phyloP scores from a whole-genome alignment of 2,329 filamentous ascomycete species.

The Colletotrichum aenigma region DNA sequence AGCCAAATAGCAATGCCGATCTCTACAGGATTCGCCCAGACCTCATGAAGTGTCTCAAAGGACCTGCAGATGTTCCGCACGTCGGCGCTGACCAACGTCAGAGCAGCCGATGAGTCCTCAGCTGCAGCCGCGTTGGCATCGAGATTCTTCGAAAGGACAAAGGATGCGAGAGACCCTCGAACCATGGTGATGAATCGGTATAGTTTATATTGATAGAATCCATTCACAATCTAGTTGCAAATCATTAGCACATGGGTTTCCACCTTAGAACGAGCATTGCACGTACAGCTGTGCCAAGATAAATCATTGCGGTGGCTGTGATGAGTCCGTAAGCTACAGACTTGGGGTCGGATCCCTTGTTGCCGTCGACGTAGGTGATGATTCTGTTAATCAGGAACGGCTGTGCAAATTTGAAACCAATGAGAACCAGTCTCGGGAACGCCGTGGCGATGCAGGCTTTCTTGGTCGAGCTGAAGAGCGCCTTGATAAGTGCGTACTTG shows the following conservation, averaged over 20 bases:
- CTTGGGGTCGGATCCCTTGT: conserved; percentile 3
- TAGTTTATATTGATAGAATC: conserved; percentile 36
- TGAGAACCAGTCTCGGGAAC: conserved; percentile 28
- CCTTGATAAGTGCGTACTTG: conserved; percentile 27
- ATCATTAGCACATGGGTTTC: background rate
- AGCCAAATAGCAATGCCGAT: conserved; percentile 35
- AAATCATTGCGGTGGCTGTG: conserved; percentile 34
- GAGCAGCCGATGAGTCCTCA: background rate
- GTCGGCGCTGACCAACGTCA: conserved; percentile 28
- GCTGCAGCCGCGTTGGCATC: background rate
- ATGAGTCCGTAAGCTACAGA: conserved; percentile 36
- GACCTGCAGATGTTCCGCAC: conserved; percentile 29
- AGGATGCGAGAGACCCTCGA: background rate
- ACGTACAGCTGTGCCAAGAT: conserved; percentile 33
- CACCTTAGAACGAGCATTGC: rapidly evolving
- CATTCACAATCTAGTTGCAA: conserved; percentile 16
- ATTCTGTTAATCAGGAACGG: conserved; percentile 26
- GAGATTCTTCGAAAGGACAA: background rate
- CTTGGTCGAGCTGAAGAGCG: conserved; percentile 27
- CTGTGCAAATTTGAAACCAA: conserved; percentile 33
- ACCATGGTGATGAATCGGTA: conserved; percentile 26
- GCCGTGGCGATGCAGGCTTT: conserved; percentile 34
- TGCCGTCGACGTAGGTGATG: conserved; percentile 23
- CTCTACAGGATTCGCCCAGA: conserved; percentile 33
- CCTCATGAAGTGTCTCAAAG: conserved; percentile 24